Evolutionary conservation across 768 basidiomycete species (phyloP), one percentile per base, ranked within the genome.

Genomic region (Hypholoma sublateritium): DNA sequence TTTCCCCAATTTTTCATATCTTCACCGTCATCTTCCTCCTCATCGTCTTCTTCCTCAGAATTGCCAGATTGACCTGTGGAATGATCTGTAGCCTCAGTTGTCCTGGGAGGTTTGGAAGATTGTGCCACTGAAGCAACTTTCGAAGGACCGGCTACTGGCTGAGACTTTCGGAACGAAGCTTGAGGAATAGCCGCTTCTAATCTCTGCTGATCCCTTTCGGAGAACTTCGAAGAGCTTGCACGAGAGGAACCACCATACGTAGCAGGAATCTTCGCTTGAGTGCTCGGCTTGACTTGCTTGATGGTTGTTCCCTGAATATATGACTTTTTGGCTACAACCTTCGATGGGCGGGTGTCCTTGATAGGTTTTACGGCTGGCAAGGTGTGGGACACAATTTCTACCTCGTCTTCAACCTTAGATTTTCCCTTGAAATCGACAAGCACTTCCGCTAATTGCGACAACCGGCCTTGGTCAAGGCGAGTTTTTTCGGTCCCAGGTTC

Each of bases 361-460:
- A n/a, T 21, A 13, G 43, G 50, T n/a, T 68, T 62, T 41, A 63
- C 62, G 9, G 57, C 36, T 9, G 67, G 45, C 42, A 57, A 46
- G 9, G 72, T 70, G 52, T 77, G 70, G 4, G 78, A 76, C 43
- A 87, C 62, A 55, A 85, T 76, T 59, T 86, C 56, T 25, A 89
- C 74, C 24, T 86, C 84, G 45, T 87, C 83, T 12, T 84, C 39
- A 41, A 16, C 85, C 22, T 86, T 83, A 7, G 35, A 28, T 32
- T 56, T 55, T 14, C 50, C 42, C 17, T 84, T 81, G 51, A 93
- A 95, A 2, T 77, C 72, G 2, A 80, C 75, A 5, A 97, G 73
- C 6, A 86, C 77, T 43, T 85, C 84, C 53, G 89, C 86, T 21
- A 97, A 76, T 50, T 84, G 77, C 13, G 81, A 72, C 50, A 95